Conservation (phyloP, 345 rosid species). For the Populus pruinosa region DNA sequence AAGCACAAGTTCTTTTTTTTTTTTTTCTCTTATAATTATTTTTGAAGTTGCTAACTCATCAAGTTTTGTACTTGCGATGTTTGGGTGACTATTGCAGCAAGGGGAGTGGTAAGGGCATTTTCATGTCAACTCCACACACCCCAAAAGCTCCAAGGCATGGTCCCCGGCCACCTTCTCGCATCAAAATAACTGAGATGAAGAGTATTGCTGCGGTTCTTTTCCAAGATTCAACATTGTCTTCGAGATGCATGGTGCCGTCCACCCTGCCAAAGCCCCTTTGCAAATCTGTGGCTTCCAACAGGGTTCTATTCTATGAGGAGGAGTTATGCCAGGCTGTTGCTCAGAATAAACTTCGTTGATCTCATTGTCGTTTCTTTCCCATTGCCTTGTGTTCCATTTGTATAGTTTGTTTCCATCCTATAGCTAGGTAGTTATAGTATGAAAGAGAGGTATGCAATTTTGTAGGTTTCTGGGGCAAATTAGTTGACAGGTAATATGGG, state of each 20-base stretch:
- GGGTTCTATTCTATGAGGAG: constrained; percentile 87
- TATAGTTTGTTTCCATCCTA: constrained; percentile 43
- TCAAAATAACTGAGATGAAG: constrained; percentile 67
- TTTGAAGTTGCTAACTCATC: not conserved
- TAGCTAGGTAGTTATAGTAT: constrained; percentile 38
- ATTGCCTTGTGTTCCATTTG: constrained; percentile 25
- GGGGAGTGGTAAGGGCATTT: constrained; percentile 51
- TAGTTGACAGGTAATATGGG: constrained; percentile 24
- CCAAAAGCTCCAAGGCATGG: constrained; percentile 94
- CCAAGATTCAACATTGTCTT: constrained; percentile 71
- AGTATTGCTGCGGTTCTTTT: constrained; percentile 89
- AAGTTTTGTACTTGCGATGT: not conserved
- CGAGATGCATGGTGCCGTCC: constrained; percentile 77
- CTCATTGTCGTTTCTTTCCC: not conserved
- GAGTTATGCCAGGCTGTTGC: constrained; percentile 96
- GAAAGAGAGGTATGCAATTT: constrained; percentile 51
- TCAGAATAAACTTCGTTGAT: constrained; percentile 78
- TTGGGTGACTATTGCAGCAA: constrained; percentile 40
- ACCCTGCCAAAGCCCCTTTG: constrained; percentile 67
- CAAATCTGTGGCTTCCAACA: constrained; percentile 69
- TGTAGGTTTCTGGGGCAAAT: constrained; percentile 47
- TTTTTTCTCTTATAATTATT: not conserved
- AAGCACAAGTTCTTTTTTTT: not conserved
- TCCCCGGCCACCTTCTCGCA: constrained; percentile 77
- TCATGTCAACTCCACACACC: constrained; percentile 59